These are phyloP conservation scores for Astragalus glycyphyllos DNA, from an alignment of 306 rosid species.

Conservation along the genomic window DNA sequence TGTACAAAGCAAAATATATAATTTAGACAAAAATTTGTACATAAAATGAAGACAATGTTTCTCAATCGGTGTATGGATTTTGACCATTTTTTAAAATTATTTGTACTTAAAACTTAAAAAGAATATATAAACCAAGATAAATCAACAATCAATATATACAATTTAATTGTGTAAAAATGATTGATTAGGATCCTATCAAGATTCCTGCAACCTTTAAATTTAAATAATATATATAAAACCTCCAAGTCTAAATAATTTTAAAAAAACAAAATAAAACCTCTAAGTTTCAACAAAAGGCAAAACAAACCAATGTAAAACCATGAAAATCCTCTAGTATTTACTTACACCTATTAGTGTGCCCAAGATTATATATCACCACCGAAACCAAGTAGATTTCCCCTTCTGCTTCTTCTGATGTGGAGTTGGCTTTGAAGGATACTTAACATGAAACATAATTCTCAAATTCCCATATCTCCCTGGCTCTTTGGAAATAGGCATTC, in stretches of 20 bases:
- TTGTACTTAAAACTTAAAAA: too few relatives aligned
- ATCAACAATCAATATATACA: conserved; percentile 43
- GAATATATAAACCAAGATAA: conserved; percentile 25
- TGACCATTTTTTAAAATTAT: too few relatives aligned
- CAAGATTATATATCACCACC: conserved; percentile 28
- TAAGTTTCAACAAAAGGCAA: conserved; percentile 32
- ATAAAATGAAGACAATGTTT: too few relatives aligned
- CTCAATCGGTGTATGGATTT: too few relatives aligned
- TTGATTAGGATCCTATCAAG: conserved; percentile 17
- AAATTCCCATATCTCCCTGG: conserved; percentile 87
- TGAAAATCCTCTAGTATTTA: neutral
- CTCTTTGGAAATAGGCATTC: conserved; percentile 94
- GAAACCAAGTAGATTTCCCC: conserved; percentile 44
- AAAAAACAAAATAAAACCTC: too few relatives aligned
- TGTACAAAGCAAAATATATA: too few relatives aligned
- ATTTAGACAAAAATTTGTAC: too few relatives aligned
- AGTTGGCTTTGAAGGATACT: conserved; percentile 75
- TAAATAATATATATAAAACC: neutral
- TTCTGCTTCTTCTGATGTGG: conserved; percentile 79
- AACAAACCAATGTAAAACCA: conserved; percentile 11
- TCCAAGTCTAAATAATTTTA: too few relatives aligned
- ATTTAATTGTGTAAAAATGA: conserved; percentile 26
- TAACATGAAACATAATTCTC: conserved; percentile 78
- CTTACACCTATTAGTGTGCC: conserved; percentile 37
- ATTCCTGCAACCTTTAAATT: conserved; percentile 21